These are phyloP conservation scores for Citrus glauca DNA, from an alignment of 345 rosid genomes.

Conservation along the genomic window DNA sequence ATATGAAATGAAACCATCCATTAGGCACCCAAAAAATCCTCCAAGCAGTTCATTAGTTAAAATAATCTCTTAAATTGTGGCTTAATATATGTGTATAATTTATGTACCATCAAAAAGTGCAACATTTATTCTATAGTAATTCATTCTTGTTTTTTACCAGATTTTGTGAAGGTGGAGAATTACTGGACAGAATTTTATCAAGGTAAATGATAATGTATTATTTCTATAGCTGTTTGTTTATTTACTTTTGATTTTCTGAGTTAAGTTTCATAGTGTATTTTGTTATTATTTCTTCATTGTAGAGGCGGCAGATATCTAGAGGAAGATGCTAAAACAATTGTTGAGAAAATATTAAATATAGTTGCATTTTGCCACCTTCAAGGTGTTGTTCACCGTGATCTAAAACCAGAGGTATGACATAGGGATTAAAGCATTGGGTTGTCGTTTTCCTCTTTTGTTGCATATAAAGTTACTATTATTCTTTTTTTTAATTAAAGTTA, in stretches of 20 bases:
- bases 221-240: background rate
- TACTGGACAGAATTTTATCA: constrained; percentile 82
- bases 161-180: constrained; percentile 97
- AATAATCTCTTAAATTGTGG: background rate
- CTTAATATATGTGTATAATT: background rate
- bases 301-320: constrained; percentile 97
- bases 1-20: background rate
- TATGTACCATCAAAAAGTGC: background rate
- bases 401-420: constrained; percentile 82
- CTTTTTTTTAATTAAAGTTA: too few relatives aligned
- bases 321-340: constrained; percentile 76
- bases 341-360: constrained; percentile 74
- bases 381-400: constrained; percentile 97
- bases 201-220: constrained; percentile 40
- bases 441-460: background rate
- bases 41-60: background rate
- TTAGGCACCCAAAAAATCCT: background rate
- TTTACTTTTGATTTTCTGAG: background rate
- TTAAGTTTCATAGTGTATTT: background rate
- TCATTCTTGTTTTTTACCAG: constrained; percentile 35
- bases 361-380: constrained; percentile 94
- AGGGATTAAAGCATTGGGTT: background rate
- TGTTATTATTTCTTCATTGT: constrained; percentile 17
- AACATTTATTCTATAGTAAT: constrained; percentile 1
- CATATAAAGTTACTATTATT: background rate